A percentile compares a stretch with the other conserved stretches of the same genome.
phyloP scores from a whole-genome alignment of 2,329 filamentous ascomycete genomes.

The Aplosporella prunicola region DNA sequence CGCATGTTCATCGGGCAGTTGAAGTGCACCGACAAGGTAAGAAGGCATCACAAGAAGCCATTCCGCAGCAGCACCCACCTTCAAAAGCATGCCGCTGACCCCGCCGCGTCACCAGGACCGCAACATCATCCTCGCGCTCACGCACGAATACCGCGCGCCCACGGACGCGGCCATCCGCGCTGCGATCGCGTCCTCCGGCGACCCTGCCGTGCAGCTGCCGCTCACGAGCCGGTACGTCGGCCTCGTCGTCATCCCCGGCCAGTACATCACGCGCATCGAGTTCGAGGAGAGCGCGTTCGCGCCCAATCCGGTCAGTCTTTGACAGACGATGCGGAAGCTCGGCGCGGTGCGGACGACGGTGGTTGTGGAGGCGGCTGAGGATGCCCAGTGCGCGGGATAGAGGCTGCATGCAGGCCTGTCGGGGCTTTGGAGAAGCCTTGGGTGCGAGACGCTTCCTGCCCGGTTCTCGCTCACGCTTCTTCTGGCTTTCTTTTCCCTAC shows the following conservation, averaged over 20 bases:
- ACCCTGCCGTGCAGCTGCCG: constrained; percentile 47
- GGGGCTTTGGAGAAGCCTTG: too few relatives aligned
- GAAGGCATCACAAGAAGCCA: constrained; percentile 22
- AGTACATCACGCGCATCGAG: constrained; percentile 80
- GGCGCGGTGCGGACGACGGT: too few relatives aligned
- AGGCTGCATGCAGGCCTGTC: too few relatives aligned
- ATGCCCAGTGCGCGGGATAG: too few relatives aligned
- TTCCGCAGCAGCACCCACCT: background rate
- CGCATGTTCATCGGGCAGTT: constrained; percentile 85
- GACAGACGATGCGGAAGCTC: too few relatives aligned
- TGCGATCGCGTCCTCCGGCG: constrained; percentile 23
- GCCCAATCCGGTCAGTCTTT: constrained; percentile 7
- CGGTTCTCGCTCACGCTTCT: too few relatives aligned
- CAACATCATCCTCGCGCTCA: constrained; percentile 77
- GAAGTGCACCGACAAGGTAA: constrained; percentile 87
- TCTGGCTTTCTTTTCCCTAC: too few relatives aligned
- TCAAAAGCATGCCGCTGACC: background rate
- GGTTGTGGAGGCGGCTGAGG: too few relatives aligned
- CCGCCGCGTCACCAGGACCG: constrained; percentile 50
- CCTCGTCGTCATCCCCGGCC: constrained; percentile 78
- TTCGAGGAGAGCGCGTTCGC: constrained; percentile 52
- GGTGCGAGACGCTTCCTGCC: too few relatives aligned
- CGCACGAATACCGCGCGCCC: constrained; percentile 82
- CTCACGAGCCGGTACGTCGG: constrained; percentile 84
- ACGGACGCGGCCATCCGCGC: constrained; percentile 33